Evolutionary conservation across 208 protist species (phyloP), one percentile per base, ranked within the genome.

Genomic region (Acanthamoeba royreba): DNA sequence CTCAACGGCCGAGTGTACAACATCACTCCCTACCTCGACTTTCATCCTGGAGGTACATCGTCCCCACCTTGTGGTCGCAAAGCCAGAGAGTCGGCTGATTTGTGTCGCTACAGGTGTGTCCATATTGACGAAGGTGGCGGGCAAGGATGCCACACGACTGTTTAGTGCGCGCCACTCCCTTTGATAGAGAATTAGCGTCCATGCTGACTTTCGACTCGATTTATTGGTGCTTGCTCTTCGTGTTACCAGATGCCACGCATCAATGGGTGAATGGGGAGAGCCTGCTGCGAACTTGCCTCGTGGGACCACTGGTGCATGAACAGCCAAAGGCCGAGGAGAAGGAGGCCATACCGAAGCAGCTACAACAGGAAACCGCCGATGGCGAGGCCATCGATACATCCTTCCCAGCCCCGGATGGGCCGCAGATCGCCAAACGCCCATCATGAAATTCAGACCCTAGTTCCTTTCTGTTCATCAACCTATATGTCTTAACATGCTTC

Each of bases 1-100:
- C 38, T 87, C 45, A 87, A 87, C 47, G 77, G 77, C 77, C n/a
- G 43, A 11, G 77, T 87, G 31, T 87, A 87, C 47, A 58, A 87
- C 77, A 55, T 87, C 47, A 87, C 77, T n/a, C 45, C 42, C 43
- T 87, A 87, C 47, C 77, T 87, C 45, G 77, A 55, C 77, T 87
- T 87, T 17, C 77, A 87, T 35, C 77, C 77, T 43, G 77, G 77
- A 52, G 77, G 77, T 58, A 55, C 38, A 4, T 2, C 61, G n/a
- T 15, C 28, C 22, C 49, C 49, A 58, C 22, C 22, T 58, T 58
- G 22, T 58, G 15, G 49, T 22, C 49, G 49, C 22, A 42, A 35
- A 31, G 11, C 3, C 31, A 17, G 33, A 1, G 33, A n/a, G 31
- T 13, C 4, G 61, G 7, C 4, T 42, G 0, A 11, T 11, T 11